phyloP scores from a whole-genome alignment of 1,139 yeast genomes.

The Zygoascus hellenicus region DNA sequence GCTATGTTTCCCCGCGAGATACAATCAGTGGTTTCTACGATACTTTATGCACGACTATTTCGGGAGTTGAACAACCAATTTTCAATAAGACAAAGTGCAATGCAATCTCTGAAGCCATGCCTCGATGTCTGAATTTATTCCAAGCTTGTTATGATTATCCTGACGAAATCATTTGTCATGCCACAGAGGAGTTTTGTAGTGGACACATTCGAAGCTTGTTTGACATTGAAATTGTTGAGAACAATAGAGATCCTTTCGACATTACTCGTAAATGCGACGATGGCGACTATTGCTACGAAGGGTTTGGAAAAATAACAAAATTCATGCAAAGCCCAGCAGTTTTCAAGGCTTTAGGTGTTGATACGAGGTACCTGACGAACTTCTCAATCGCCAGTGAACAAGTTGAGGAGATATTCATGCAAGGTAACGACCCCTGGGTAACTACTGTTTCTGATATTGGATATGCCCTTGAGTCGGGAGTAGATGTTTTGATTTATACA shows the following conservation, averaged over 20 bases:
- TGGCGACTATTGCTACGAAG: conserved; percentile 65
- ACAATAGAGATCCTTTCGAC: conserved; percentile 92
- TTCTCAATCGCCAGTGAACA: conserved; percentile 64
- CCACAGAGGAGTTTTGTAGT: conserved; percentile 88
- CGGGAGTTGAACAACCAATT: conserved; percentile 80
- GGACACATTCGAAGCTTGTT: conserved; percentile 77
- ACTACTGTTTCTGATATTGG: conserved; percentile 56
- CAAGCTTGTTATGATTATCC: conserved; percentile 70
- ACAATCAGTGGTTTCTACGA: conserved; percentile 97
- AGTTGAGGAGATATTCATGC: conserved; percentile 43
- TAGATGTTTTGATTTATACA: conserved; percentile 79
- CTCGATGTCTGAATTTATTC: conserved; percentile 74
- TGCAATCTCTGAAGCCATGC: conserved; percentile 62
- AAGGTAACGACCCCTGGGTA: conserved; percentile 45
- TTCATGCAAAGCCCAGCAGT: conserved; percentile 65
- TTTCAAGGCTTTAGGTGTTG: conserved; percentile 81
- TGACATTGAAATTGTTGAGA: conserved; percentile 84
- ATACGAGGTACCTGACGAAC: conserved; percentile 61
- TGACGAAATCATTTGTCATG: conserved; percentile 79
- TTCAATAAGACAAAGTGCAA: conserved; percentile 72
- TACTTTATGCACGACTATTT: conserved; percentile 93
- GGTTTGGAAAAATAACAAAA: conserved; percentile 54
- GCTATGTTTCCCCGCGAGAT: conserved; percentile 87
- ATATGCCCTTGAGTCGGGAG: conserved; percentile 46
- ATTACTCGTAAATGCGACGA: conserved; percentile 78